Percentiles rank a stretch among this genome's conserved stretches.
phyloP scores from a whole-genome alignment of 176 grass and related monocot species.

The Hyparrhenia diplandra region DNA sequence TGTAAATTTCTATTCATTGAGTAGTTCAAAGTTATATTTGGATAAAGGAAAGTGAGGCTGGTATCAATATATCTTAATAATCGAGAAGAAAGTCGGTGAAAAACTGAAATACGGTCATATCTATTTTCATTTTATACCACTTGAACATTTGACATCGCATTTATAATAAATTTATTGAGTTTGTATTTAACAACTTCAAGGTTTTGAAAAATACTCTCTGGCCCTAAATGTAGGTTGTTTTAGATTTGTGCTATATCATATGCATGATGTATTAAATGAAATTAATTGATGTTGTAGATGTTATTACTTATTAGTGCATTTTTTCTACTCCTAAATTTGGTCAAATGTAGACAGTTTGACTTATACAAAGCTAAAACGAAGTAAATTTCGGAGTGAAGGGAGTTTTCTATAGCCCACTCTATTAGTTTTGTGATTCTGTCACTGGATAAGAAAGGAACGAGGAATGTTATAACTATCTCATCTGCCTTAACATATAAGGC shows the following conservation, averaged over 20 bases:
- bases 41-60: slow-evolving; percentile 1
- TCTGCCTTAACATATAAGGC: neutral
- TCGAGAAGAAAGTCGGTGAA: neutral
- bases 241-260: neutral
- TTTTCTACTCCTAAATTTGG: neutral
- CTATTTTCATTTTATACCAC: slow-evolving; percentile 5
- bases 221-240: neutral
- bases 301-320: neutral
- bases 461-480: neutral
- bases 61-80: neutral
- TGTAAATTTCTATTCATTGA: neutral
- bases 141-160: neutral
- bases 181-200: neutral
- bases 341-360: neutral
- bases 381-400: neutral
- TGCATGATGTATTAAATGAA: neutral
- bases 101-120: neutral
- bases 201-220: neutral
- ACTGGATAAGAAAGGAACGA: neutral
- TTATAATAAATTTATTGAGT: neutral
- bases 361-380: neutral
- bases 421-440: neutral
- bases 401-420: neutral
- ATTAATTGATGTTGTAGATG: neutral
- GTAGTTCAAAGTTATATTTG: neutral